Conservation (phyloP, 768 basidiomycete species). For the Postia placenta region DNA sequence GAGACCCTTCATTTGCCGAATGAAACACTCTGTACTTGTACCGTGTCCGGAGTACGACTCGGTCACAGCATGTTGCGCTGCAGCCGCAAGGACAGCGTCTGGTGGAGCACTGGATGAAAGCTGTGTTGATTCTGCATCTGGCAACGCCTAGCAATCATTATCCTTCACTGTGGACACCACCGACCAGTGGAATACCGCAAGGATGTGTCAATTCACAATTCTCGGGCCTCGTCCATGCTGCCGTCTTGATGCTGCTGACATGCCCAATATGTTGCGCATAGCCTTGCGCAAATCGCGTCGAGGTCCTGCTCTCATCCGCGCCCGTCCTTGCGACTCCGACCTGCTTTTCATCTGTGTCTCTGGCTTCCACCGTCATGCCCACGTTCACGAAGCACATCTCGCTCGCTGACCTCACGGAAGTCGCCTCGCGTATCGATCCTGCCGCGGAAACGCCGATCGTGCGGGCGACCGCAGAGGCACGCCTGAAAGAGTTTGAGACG, state of each 20-base stretch:
- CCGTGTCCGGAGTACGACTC: too few species aligned
- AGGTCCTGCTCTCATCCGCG: background rate
- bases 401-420: slow-evolving; percentile 22
- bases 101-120: too few species aligned
- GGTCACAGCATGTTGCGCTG: too few species aligned
- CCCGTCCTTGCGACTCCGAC: background rate
- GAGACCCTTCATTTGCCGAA: too few species aligned
- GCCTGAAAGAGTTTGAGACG: slow-evolving; percentile 63
- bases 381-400: slow-evolving; percentile 19
- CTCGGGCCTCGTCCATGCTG: too few species aligned
- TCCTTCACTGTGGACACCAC: too few species aligned
- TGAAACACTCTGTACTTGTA: too few species aligned
- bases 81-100: too few species aligned
- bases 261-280: background rate
- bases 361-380: slow-evolving; percentile 13
- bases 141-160: too few species aligned
- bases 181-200: background rate
- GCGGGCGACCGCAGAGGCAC: slow-evolving; percentile 44
- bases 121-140: too few species aligned
- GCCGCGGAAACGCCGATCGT: slow-evolving; percentile 41
- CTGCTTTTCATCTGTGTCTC: background rate
- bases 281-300: background rate
- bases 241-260: background rate
- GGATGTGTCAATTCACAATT: background rate
- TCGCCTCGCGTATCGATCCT: slow-evolving; percentile 13